Evolutionary conservation across 228 moss, liverwort and hornwort genomes (phyloP), one percentile per base, ranked within the genome.

Genomic region (Sphagnum fallax): DNA sequence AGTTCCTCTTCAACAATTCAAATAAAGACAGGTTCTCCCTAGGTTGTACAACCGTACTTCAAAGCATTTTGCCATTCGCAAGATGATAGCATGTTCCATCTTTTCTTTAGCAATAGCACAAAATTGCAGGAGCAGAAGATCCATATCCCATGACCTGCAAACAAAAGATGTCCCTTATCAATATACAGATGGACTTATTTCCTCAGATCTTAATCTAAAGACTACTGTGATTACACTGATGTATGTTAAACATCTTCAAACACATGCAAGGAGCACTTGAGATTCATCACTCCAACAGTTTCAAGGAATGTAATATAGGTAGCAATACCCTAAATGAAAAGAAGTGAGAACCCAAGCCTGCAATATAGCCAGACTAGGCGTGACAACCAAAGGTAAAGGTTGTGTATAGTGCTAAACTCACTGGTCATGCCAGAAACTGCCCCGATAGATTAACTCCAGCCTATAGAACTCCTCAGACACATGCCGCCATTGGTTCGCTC

Each of bases 341-440:
- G 32, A 32, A 32, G 32, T 32, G 32, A 32, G 32, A 32, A 32
- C 32, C 32, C 32, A 32, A 32, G 32, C 32, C 32, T 2, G 2
- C 32, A 32, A 32, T 32, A 32, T 32, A 32, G 32, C 32, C 32
- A 32, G 32, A 32, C 32, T 32, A 32, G 32, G 32, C 32, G 32
- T 32, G 32, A 32, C 32, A 32, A 32, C 2, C 66, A 16, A 50
- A 13, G 18, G 18, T 4, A 16, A 16, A 49, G 50, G 4, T 58
- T 2, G 2, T 32, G 32, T 32, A 32, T 32, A 32, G 32, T 32
- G 32, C 8, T 55, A 55, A 8, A 81, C 92, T 87, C 76, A 97
- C 98, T 92, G 94, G 72, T 94, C 98, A 82, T 98, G 91, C 98
- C 98, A 98, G 74, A 98, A 93, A 75, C 98, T 98, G 65, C 92